phyloP scores from a whole-genome alignment of 352 stramenopile species.

The Pythium chondricola region DNA sequence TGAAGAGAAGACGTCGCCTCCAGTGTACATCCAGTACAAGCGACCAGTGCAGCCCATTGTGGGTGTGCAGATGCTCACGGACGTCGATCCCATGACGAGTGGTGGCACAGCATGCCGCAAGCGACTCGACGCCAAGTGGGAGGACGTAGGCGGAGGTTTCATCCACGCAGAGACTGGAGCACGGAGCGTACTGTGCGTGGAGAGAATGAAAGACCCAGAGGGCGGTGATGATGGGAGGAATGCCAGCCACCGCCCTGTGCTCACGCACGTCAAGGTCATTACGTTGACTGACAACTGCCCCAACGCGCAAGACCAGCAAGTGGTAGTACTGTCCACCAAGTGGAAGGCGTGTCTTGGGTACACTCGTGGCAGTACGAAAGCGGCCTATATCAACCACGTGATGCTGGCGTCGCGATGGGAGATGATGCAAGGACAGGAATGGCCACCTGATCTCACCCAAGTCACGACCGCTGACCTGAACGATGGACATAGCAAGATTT shows the following conservation, averaged over 20 bases:
- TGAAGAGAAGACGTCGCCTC: too few species aligned
- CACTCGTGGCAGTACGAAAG: neutral
- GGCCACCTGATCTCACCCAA: neutral
- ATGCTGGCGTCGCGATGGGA: neutral
- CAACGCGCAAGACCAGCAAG: neutral
- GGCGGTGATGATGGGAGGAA: neutral
- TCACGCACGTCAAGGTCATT: neutral
- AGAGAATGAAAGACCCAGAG: too few species aligned
- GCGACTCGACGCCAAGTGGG: constrained; percentile 4
- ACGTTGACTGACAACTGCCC: neutral
- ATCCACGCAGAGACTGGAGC: neutral
- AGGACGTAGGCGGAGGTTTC: constrained; percentile 3
- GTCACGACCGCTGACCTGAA: neutral
- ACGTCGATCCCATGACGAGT: neutral
- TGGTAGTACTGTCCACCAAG: neutral
- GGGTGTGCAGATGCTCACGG: neutral
- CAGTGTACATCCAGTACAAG: constrained; percentile 11
- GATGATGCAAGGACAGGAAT: neutral
- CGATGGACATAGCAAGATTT: neutral
- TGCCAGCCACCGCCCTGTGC: neutral
- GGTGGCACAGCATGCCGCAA: neutral
- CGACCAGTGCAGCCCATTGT: constrained; percentile 12
- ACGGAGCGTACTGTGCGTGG: neutral
- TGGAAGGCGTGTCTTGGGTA: constrained; percentile 4
- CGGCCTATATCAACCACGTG: neutral